A percentile compares a stretch with the other conserved stretches of the same genome.
Evolutionary conservation across 1,284 basidiomycete genomes (phyloP).

Genomic region (Xerocomus nothofagi): DNA sequence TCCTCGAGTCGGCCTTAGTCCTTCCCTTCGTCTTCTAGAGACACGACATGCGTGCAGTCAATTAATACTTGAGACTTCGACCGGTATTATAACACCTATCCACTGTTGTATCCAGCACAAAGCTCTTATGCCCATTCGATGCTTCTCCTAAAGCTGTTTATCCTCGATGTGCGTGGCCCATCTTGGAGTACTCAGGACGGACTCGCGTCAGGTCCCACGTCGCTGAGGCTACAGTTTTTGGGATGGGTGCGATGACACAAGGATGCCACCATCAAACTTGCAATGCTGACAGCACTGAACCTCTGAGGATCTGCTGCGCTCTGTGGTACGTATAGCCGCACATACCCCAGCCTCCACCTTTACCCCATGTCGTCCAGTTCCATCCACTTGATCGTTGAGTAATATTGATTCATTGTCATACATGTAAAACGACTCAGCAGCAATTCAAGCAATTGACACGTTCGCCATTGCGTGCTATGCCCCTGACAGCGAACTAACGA

Average conservation of each 20-base stretch:
- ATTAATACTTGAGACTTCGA: background rate
- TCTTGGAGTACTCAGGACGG: background rate
- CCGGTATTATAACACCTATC: background rate
- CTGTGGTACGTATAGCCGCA: background rate
- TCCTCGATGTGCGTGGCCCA: background rate
- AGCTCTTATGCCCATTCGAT: background rate
- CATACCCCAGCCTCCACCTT: background rate
- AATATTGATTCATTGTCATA: background rate
- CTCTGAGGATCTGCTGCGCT: background rate
- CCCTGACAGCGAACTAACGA: background rate
- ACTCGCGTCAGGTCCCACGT: background rate
- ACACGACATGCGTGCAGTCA: background rate
- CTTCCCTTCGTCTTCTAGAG: background rate
- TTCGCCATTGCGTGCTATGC: background rate
- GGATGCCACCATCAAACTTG: background rate
- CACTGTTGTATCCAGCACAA: slow-evolving; percentile 6
- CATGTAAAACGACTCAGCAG: background rate
- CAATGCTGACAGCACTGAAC: background rate
- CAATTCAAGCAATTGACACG: background rate
- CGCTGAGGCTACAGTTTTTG: background rate
- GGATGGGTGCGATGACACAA: background rate
- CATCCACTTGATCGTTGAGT: background rate
- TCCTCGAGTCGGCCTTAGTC: slow-evolving; percentile 8
- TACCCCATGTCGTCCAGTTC: background rate
- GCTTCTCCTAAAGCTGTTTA: background rate